Conservation (phyloP, 352 stramenopile genomes). For the Globisporangium rhizosaccharum region DNA sequence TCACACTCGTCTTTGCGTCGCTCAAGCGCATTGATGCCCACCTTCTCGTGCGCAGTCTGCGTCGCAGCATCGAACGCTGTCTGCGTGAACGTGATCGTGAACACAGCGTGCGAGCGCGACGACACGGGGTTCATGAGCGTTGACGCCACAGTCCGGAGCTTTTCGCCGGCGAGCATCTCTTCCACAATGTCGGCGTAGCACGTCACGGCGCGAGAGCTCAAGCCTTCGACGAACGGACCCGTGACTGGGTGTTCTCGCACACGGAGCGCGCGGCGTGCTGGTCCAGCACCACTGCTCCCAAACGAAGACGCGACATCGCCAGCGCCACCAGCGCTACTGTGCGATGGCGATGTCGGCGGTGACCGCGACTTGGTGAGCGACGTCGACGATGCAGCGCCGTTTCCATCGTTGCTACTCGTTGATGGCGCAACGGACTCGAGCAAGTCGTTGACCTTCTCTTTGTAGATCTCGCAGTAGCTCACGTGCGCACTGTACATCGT, state of each 20-base stretch:
- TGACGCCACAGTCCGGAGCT: slow-evolving; percentile 91
- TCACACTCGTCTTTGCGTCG: not conserved
- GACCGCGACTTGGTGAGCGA: slow-evolving; percentile 16
- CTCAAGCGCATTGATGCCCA: slow-evolving; percentile 5
- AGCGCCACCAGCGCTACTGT: not conserved
- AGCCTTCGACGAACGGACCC: slow-evolving; percentile 77
- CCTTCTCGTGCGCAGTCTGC: slow-evolving; percentile 62
- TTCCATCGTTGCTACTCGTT: not conserved
- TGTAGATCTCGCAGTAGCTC: slow-evolving; percentile 87
- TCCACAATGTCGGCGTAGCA: slow-evolving; percentile 80
- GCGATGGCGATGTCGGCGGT: slow-evolving; percentile 22
- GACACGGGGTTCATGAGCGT: slow-evolving; percentile 97
- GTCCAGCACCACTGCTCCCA: not conserved
- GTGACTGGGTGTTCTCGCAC: slow-evolving; percentile 81
- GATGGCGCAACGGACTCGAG: slow-evolving; percentile 27
- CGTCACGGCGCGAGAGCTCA: slow-evolving; percentile 59
- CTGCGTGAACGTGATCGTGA: slow-evolving; percentile 92
- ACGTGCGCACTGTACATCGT: slow-evolving; percentile 55
- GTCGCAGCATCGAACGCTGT: slow-evolving; percentile 58
- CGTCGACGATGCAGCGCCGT: not conserved
- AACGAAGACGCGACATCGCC: not conserved
- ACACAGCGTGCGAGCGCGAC: slow-evolving; percentile 95
- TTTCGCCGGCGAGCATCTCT: slow-evolving; percentile 87
- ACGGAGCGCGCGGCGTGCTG: slow-evolving; percentile 34
- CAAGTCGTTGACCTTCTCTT: slow-evolving; percentile 85